phyloP scores from a whole-genome alignment of 345 rosid species.

The Heritiera littoralis region DNA sequence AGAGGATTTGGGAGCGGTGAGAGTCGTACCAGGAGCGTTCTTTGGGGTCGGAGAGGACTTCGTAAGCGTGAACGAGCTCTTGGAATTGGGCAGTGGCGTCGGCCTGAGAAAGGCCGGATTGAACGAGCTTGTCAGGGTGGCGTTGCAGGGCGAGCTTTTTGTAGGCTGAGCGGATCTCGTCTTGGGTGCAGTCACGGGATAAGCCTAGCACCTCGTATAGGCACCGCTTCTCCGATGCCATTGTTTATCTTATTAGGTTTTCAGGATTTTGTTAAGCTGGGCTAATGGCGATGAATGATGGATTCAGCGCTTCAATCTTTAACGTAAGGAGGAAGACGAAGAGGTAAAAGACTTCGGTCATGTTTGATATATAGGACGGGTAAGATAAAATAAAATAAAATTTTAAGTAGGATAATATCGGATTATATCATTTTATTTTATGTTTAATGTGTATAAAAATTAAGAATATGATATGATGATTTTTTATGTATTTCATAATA shows the following conservation, averaged over 20 bases:
- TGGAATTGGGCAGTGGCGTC: conserved; percentile 95
- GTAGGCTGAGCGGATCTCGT: conserved; percentile 82
- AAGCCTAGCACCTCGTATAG: conserved; percentile 82
- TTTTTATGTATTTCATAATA: no score
- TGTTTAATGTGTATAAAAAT: no score
- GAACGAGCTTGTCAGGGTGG: conserved; percentile 95
- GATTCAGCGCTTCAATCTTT: no score
- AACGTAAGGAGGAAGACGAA: no score
- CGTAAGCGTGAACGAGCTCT: conserved; percentile 84
- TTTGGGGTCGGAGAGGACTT: conserved; percentile 83
- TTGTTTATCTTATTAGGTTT: conserved; percentile 10
- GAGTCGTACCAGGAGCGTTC: conserved; percentile 96
- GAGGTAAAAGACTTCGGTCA: no score
- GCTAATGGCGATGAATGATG: no score
- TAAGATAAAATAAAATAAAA: no score
- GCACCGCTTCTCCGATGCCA: conserved; percentile 84
- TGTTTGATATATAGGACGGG: no score
- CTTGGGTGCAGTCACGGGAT: conserved; percentile 56
- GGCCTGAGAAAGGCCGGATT: conserved; percentile 67
- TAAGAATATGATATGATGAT: no score
- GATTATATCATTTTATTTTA: no score
- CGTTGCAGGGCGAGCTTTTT: conserved; percentile 82
- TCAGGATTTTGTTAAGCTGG: no score
- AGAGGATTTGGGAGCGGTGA: conserved; percentile 91
- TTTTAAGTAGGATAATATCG: no score